Percentiles rank a stretch among this genome's conserved stretches.
phyloP scores from a whole-genome alignment of 805 yeast species.

The Kluyveromyces starmeri region DNA sequence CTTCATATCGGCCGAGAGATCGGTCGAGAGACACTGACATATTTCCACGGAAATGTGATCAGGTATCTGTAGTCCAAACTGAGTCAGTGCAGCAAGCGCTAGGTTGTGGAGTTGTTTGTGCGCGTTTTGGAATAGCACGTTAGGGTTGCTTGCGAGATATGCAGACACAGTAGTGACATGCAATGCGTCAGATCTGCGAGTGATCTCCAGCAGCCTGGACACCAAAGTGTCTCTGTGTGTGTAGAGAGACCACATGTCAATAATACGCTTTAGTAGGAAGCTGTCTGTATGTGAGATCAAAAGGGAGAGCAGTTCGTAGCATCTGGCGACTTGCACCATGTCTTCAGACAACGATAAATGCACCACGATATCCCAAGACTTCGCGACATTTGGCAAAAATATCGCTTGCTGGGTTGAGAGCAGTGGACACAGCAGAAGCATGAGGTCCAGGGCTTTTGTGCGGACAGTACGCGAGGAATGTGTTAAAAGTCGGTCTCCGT shows the following conservation, averaged over 20 bases:
- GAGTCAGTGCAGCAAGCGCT: neutral
- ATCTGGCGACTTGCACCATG: constrained; percentile 16
- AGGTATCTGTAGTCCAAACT: constrained; percentile 2
- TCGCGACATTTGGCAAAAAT: constrained; percentile 26
- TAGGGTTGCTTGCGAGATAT: neutral
- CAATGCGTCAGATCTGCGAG: neutral
- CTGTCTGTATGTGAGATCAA: constrained; percentile 17
- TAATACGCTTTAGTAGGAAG: constrained; percentile 21
- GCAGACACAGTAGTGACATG: neutral
- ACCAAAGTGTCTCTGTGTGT: constrained; percentile 10
- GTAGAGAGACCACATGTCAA: constrained; percentile 19
- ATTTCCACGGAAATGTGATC: constrained; percentile 1
- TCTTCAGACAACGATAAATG: constrained; percentile 16
- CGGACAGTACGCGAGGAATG: constrained; percentile 55
- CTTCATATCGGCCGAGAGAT: no score
- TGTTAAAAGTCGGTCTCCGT: constrained; percentile 61
- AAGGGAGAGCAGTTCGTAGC: constrained; percentile 14
- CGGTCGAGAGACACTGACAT: constrained; percentile 1
- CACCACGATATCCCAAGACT: constrained; percentile 22
- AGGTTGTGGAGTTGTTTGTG: neutral
- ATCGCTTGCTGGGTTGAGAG: constrained; percentile 38
- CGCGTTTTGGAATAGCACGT: neutral
- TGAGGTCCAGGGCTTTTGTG: constrained; percentile 45
- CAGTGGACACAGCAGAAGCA: constrained; percentile 38
- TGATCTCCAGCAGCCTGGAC: neutral